These are phyloP conservation scores for Cardiospermum halicacabum DNA, from an alignment of 345 rosid species.

Conservation along the genomic window DNA sequence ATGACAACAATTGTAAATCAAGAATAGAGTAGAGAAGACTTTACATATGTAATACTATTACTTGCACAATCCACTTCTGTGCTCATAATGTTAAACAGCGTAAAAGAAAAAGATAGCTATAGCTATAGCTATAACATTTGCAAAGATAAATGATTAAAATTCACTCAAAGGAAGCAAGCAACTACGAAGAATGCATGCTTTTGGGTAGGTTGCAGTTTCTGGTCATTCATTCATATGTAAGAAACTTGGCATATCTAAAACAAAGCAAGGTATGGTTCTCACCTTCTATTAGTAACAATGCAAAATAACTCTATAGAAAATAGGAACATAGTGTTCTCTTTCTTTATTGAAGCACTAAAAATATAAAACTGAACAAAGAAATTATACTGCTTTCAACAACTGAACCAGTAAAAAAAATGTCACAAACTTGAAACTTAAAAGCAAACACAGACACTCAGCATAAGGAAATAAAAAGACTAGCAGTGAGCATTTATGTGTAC, in stretches of 20 bases:
- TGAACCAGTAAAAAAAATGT: neutral
- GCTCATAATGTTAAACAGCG: too few species aligned
- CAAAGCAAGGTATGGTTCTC: neutral
- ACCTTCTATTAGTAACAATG: neutral
- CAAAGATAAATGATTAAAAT: neutral
- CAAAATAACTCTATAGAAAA: neutral
- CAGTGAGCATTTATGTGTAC: neutral
- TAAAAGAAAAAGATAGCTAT: neutral
- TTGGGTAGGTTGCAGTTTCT: neutral
- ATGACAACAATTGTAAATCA: neutral
- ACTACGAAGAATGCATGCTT: neutral
- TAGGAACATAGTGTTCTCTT: neutral
- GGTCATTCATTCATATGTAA: neutral
- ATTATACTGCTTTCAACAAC: neutral
- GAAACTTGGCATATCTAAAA: neutral
- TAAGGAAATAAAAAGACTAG: neutral
- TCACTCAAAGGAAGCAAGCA: neutral
- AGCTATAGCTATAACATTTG: neutral
- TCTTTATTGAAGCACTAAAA: neutral
- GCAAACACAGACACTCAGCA: neutral
- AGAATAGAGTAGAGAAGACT: neutral
- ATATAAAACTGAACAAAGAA: neutral
- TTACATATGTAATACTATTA: neutral
- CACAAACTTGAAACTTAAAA: neutral
- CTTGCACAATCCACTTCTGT: too few species aligned